Base-by-base conservation (phyloP, 371 early-diverging fungal species). In the Circinella minor region DNA sequence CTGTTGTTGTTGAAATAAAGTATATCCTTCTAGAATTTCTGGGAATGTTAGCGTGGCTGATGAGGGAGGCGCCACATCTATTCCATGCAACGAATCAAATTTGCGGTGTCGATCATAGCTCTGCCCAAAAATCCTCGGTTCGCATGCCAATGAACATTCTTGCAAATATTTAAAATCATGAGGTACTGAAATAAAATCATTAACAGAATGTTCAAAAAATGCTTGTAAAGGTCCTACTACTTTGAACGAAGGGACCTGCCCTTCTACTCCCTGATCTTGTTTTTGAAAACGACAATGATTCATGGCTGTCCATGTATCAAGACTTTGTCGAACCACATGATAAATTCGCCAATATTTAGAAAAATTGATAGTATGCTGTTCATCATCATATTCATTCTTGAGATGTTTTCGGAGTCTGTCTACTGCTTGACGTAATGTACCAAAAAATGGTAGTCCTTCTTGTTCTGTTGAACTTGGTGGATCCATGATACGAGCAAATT, bases 131-230 rank as follows among this genome's bases (percentile, higher is more conserved):
- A 88, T 75, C 43, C 80, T 79, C 3, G 88, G 88, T 39, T 89
- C 90, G 68, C 90, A 89, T 27, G 78, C 79, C 15, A 87, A 57
- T 0, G 90, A 89, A 6, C 85, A 86, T 70, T 87, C 88, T 66
- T 84, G 81, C 6, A 84, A 49, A 54, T 79, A 78, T 43, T 81
- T 81, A 68, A 73, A 76, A 55, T 81, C 79, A 47, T 81, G 79
- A 1, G 84, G 84, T 4, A 81, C 77, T n/a, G 84, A 78, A 15
- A 73, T 71, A 10, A 80, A 55, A 18, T 77, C 77, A 1, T 77
- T 80, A 0, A 80, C 77, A 1, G 79, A 76, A 27, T 75, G 68
- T n/a, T 80, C 80, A 69, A 84, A 84, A 64, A 72, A 81, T 7
- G 76, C 77, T 39, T 84, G 84, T 14, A 84, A 60, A 4, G 81